Evolutionary conservation across 257 asterid species (phyloP).

Genomic region (Cynanchum wilfordii): DNA sequence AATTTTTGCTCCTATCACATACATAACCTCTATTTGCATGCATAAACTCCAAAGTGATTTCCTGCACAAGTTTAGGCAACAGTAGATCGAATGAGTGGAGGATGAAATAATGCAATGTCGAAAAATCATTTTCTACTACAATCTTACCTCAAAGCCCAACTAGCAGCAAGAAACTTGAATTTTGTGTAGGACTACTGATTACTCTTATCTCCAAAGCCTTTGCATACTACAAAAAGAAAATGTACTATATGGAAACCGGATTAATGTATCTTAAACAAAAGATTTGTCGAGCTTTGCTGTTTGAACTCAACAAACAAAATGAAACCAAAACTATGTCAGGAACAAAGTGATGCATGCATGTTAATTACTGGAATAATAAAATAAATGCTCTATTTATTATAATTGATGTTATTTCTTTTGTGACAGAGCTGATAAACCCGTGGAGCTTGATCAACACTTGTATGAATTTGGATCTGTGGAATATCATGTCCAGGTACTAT

Average conservation of each 20-base stretch:
- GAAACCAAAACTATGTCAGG: neutral
- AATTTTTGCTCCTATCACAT: neutral
- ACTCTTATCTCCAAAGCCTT: neutral
- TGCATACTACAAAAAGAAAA: neutral
- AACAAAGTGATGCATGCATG: neutral
- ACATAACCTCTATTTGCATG: neutral
- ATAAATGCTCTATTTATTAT: neutral
- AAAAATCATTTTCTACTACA: neutral
- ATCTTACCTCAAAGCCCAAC: neutral
- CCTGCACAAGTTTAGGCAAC: neutral
- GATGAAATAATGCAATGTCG: neutral
- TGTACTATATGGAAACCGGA: neutral
- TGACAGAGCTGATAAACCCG: constrained; percentile 46
- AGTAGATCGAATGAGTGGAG: neutral
- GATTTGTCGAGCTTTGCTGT: neutral
- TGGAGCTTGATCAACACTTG: constrained; percentile 68
- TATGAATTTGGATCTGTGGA: constrained; percentile 80
- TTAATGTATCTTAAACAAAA: neutral
- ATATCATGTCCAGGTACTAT: constrained; percentile 75
- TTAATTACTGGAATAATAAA: neutral
- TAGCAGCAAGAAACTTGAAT: neutral
- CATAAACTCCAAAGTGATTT: neutral
- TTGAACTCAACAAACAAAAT: neutral
- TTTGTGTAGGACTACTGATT: neutral
- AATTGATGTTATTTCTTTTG: constrained; percentile 11